Percentiles rank a stretch among this genome's conserved stretches.
These are phyloP conservation scores for Sarcodon aspratus DNA, from an alignment of 768 basidiomycete species.

Conservation along the genomic window DNA sequence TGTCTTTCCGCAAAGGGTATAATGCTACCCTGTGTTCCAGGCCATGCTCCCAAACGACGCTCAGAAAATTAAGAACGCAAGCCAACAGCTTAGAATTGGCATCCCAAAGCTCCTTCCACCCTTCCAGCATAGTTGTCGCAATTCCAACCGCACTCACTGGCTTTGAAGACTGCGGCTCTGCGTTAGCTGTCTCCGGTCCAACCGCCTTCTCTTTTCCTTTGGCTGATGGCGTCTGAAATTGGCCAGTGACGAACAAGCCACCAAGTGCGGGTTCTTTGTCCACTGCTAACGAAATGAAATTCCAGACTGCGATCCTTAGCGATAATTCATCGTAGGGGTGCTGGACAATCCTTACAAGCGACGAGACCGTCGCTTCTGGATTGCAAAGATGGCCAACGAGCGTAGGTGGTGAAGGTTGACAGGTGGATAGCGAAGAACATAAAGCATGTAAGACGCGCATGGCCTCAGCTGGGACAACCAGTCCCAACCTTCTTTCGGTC, in stretches of 20 bases:
- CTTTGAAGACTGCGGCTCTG: conserved; percentile 18
- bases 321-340: conserved; percentile 72
- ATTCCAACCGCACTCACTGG: conserved; percentile 50
- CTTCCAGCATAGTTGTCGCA: conserved; percentile 51
- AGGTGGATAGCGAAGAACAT: conserved; percentile 49
- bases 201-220: conserved; percentile 23
- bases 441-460: conserved; percentile 57
- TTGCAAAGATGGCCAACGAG: conserved; percentile 71
- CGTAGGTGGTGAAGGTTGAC: conserved; percentile 53
- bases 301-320: conserved; percentile 73
- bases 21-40: conserved; percentile 58
- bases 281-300: conserved; percentile 69
- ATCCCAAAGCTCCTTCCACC: conserved; percentile 72
- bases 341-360: conserved; percentile 59
- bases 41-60: conserved; percentile 71
- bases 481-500: conserved; percentile 50
- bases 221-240: conserved; percentile 39
- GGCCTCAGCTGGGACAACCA: conserved; percentile 51
- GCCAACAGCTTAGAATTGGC: conserved; percentile 66
- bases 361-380: conserved; percentile 57
- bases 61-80: conserved; percentile 64
- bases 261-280: conserved; percentile 83
- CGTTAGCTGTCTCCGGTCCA: conserved; percentile 13
- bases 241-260: conserved; percentile 66
- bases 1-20: conserved; percentile 41